Evolutionary conservation across 352 stramenopile species (phyloP).

Genomic region (Pythium periplocum): DNA sequence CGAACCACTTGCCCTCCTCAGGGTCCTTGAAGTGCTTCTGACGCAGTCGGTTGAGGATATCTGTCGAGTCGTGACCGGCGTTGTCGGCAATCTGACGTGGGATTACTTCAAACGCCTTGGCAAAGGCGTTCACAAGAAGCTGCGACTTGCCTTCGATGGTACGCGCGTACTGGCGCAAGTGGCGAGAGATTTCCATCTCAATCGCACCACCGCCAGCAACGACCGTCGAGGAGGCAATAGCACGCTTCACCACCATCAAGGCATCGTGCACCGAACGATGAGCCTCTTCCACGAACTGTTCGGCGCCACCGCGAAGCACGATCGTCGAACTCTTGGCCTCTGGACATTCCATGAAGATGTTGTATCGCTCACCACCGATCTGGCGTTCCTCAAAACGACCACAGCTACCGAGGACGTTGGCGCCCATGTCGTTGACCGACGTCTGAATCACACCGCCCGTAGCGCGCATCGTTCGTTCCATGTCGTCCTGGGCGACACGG

Average conservation of each 20-base stretch:
- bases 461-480: slow-evolving; percentile 95
- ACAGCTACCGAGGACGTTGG: slow-evolving; percentile 92
- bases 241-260: slow-evolving; percentile 98
- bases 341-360: slow-evolving; percentile 97
- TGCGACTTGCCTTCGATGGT: slow-evolving; percentile 98
- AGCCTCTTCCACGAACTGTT: slow-evolving; percentile 99
- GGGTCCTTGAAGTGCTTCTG: slow-evolving; percentile 95
- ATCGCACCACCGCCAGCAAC: slow-evolving; percentile 91
- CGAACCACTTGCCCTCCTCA: slow-evolving; percentile 94
- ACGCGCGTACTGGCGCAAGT: slow-evolving; percentile 89
- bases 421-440: slow-evolving; percentile 90
- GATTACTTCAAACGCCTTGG: slow-evolving; percentile 98
- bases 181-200: slow-evolving; percentile 91
- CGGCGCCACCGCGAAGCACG: slow-evolving; percentile 94
- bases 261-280: slow-evolving; percentile 98
- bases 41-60: slow-evolving; percentile 96
- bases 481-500: slow-evolving; percentile 95
- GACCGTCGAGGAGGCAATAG: slow-evolving; percentile 88
- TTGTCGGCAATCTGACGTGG: slow-evolving; percentile 97
- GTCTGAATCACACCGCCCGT: slow-evolving; percentile 94
- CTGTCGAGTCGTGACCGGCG: slow-evolving; percentile 97
- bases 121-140: slow-evolving; percentile 94
- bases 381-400: slow-evolving; percentile 96
- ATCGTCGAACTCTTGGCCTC: slow-evolving; percentile 95
- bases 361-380: slow-evolving; percentile 97